These are phyloP conservation scores for Macrolepiota dolichaula DNA, from an alignment of 768 basidiomycete species.

Conservation along the genomic window DNA sequence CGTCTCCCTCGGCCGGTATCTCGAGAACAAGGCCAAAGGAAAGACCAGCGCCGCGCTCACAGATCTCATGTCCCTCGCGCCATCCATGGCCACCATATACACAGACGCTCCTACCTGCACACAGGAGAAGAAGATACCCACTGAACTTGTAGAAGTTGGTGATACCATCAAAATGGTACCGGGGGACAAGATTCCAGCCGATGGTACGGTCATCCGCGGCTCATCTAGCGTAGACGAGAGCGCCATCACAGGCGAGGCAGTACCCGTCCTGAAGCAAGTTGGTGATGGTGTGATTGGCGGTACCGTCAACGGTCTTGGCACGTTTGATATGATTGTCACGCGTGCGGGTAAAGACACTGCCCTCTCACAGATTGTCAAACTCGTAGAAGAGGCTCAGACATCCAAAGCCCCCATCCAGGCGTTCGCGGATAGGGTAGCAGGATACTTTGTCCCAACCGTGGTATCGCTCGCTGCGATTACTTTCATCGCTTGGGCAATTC, in stretches of 20 bases:
- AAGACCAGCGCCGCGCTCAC: conserved; percentile 95
- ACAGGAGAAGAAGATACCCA: conserved; percentile 86
- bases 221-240: conserved; percentile 92
- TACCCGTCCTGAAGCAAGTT: conserved; percentile 80
- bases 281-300: conserved; percentile 93
- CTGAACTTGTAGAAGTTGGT: conserved; percentile 92
- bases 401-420: conserved; percentile 98
- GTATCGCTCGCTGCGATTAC: conserved; percentile 80
- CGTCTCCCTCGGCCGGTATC: conserved; percentile 90
- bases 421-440: conserved; percentile 92
- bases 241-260: conserved; percentile 92
- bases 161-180: conserved; percentile 93
- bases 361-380: conserved; percentile 90
- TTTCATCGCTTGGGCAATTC: conserved; percentile 78
- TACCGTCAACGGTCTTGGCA: conserved; percentile 95
- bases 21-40: conserved; percentile 97
- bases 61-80: conserved; percentile 92
- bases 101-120: conserved; percentile 78
- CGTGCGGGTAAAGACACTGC: conserved; percentile 97
- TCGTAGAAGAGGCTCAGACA: conserved; percentile 98
- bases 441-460: conserved; percentile 92
- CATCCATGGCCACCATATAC: conserved; percentile 95
- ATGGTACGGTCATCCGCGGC: conserved; percentile 86
- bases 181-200: conserved; percentile 94
- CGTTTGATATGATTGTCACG: conserved; percentile 93